Base-by-base conservation (phyloP, 805 yeast genomes). In the Lipomyces sp. region DNA sequence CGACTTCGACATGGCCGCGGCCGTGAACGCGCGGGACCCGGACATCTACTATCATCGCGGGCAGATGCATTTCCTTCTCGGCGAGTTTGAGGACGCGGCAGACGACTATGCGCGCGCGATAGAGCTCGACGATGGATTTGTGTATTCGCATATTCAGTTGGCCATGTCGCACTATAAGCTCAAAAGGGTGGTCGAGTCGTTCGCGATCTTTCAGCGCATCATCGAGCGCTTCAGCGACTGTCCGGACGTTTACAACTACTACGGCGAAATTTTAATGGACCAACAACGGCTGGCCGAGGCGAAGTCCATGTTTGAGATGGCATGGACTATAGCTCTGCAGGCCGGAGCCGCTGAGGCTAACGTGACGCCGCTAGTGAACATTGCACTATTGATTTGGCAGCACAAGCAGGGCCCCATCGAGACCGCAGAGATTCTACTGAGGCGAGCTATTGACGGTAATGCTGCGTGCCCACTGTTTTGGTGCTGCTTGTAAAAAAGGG, bases 11-110 rank as follows among this genome's bases (percentile, higher is more conserved):
- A 71, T 74, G 47, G 98, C 97, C 23, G 74, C 81, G 53, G 71
- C 74, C 52, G 65, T 84, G 55, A 83, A 86, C 64, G 80, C 90
- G 44, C 71, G 78, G 22, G 79, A 81, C 63, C 81, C 93, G 31
- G 95, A 93, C 65, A 79, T 84, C 60, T 86, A 82, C 74, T 91
- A 93, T 75, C 98, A 91, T 72, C 82, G 84, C 68, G 98, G 95
- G 61, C 98, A 91, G 79, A 76, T 89, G 66, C 79, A 77, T 68
- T 91, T 90, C 73, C 74, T 93, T 63, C 80, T 86, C 55, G 83
- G 82, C 57, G 85, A 87, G 55, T 80, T 85, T 63, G 72, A 70
- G 31, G 74, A 80, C 58, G 97, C 98, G 33, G 77, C 81, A 64
- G 71, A 67, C 33, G 81, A 85, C 71, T 93, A 89, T 66, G 77